A percentile compares a stretch with the other conserved stretches of the same genome.
Conservation (phyloP, 2,329 filamentous ascomycete genomes). For the Epichloe aotearoae region DNA sequence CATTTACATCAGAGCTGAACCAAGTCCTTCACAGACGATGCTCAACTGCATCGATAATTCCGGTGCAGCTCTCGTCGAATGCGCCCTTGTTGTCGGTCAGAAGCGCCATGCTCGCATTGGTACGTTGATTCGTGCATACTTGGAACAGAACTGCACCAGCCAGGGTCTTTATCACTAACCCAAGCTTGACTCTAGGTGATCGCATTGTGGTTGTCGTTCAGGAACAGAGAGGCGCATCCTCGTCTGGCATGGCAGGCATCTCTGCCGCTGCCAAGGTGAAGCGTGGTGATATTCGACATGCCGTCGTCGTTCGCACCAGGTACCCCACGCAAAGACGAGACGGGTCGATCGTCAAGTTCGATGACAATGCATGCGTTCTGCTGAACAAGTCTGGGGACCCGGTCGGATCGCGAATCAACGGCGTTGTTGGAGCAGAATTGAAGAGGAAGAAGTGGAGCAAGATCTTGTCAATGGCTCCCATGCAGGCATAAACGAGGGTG, state of each 20-base stretch:
- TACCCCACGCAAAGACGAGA: conserved; percentile 81
- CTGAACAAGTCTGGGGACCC: conserved; percentile 96
- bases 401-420: conserved; percentile 82
- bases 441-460: conserved; percentile 95
- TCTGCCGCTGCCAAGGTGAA: conserved; percentile 81
- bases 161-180: not conserved
- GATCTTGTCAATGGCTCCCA: conserved; percentile 86
- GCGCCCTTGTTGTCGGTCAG: conserved; percentile 82
- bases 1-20: not conserved
- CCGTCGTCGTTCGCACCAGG: conserved; percentile 81
- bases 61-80: conserved; percentile 92
- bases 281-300: conserved; percentile 90
- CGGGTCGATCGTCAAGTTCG: conserved; percentile 82
- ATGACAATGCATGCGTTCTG: conserved; percentile 95
- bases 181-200: conserved; percentile 51
- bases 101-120: conserved; percentile 82
- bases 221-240: conserved; percentile 74
- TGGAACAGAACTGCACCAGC: not conserved
- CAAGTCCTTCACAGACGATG: conserved; percentile 54
- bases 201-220: conserved; percentile 95
- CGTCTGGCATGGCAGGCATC: conserved; percentile 57
- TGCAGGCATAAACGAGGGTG: conserved; percentile 33
- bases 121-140: conserved; percentile 28
- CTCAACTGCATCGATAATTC: conserved; percentile 99
- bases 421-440: conserved; percentile 81